phyloP scores from a whole-genome alignment of 768 basidiomycete genomes.

The Fomitopsis serialis region DNA sequence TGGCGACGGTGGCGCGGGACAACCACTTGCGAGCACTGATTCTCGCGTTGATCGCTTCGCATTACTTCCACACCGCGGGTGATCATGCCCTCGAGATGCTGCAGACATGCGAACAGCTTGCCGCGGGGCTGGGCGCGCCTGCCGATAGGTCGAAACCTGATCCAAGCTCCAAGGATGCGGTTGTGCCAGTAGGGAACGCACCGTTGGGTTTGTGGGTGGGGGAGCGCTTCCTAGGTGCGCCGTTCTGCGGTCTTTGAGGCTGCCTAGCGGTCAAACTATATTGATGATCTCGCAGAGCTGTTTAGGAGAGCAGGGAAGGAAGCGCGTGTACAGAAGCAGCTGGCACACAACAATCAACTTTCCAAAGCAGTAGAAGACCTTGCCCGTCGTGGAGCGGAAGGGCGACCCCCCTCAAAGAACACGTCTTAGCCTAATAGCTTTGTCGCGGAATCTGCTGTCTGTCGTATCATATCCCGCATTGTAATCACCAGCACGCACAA shows the following conservation, averaged over 20 bases:
- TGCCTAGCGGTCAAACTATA: neutral
- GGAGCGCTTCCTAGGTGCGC: constrained; percentile 59
- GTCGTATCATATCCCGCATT: no score
- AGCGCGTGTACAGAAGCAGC: constrained; percentile 41
- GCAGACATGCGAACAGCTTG: constrained; percentile 62
- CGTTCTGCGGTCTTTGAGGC: neutral
- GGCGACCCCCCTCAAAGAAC: neutral
- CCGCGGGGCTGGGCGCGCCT: constrained; percentile 61
- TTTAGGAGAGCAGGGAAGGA: constrained; percentile 52
- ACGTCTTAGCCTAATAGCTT: no score
- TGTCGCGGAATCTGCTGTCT: no score
- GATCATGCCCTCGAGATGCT: constrained; percentile 68
- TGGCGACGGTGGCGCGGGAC: constrained; percentile 55
- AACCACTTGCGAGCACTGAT: constrained; percentile 71
- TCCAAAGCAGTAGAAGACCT: constrained; percentile 16
- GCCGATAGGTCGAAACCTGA: constrained; percentile 9
- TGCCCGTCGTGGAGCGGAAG: constrained; percentile 1
- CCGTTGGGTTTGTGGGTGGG: constrained; percentile 69
- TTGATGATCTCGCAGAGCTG: constrained; percentile 38
- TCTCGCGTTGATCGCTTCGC: constrained; percentile 60
- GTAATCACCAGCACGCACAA: no score
- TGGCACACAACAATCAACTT: constrained; percentile 33
- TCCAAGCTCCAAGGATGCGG: constrained; percentile 9
- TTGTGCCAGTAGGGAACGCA: constrained; percentile 46
- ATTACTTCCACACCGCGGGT: constrained; percentile 65